Evolutionary conservation across 306 rosid species (phyloP), one percentile per base, ranked within the genome.

Genomic region (Acacia acuminata): DNA sequence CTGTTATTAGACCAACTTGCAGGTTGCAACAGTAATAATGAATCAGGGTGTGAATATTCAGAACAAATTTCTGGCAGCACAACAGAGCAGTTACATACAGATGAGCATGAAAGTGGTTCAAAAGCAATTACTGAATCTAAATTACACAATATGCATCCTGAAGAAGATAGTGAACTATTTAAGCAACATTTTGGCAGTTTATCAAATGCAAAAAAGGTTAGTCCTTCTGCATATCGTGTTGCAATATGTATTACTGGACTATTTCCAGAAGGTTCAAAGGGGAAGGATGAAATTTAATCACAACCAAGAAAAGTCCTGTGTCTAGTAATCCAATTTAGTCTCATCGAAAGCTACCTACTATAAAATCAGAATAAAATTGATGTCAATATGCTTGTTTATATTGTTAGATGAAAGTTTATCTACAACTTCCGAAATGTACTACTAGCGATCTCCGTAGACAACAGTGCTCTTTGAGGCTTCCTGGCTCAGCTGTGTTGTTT

Each of bases 181-280:
- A 90, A 82, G 91, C 88, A 75, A 82, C 95, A 93, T 86, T 90
- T 87, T 66, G 91, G 91, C 65, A 93, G 88, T 84, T 77, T 91
- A 76, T 91, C 97, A 83, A 80, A 81, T 61, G 73, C 84, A 2
- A 78, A 61, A 38, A 91, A 91, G 96, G 94, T 93, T 76, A 73
- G 94, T 84, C 78, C 76, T 85, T 53, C 44, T 70, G 60, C 42
- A 69, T 74, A 64, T 47, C 81, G 51, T 82, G 53, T 17, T 20
- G 65, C 58, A 76, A 70, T 69, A 9, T 84, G 71, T 76, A 50
- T 14, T 51, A 51, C 58, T 53, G 20, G 61, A 19, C 24, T 53
- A 53, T 53, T 53, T 53, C 61, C 10, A 6, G 61, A 53, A 53
- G 24, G 24, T 20, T 3, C 16, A 47, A 12, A 12, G 61, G 61